Evolutionary conservation across 805 yeast species (phyloP).

Genomic region (Tanozyma kutaoensis): DNA sequence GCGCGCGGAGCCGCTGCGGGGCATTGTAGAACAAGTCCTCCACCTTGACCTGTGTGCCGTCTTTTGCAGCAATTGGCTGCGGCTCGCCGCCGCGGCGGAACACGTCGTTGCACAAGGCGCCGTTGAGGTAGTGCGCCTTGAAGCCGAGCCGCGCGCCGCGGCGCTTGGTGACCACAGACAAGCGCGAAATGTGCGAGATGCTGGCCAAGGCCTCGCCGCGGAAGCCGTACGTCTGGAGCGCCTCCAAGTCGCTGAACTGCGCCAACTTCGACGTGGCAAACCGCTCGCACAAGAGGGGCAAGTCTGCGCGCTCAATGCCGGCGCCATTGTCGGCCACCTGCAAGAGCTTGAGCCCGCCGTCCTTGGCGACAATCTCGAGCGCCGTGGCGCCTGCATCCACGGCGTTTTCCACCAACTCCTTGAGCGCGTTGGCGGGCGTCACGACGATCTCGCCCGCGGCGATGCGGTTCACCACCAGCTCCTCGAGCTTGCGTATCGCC

Average conservation of each 20-base stretch:
- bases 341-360: conserved; percentile 79
- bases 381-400: conserved; percentile 72
- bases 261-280: conserved; percentile 82
- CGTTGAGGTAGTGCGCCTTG: conserved; percentile 55
- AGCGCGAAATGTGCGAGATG: conserved; percentile 78
- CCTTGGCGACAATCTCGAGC: conserved; percentile 73
- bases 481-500: too few relatives aligned
- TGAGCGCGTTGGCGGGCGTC: conserved; percentile 88
- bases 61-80: conserved; percentile 70
- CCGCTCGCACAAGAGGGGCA: conserved; percentile 73
- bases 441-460: conserved; percentile 97
- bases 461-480: conserved; percentile 69
- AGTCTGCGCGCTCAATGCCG: conserved; percentile 66
- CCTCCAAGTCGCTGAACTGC: conserved; percentile 60
- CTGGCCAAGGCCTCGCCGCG: conserved; percentile 95
- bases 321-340: conserved; percentile 84
- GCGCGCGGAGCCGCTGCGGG: conserved; percentile 61
- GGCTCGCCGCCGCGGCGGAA: conserved; percentile 33
- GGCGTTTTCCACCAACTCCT: conserved; percentile 85
- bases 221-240: conserved; percentile 78
- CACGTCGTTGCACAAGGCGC: conserved; percentile 36
- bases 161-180: conserved; percentile 70
- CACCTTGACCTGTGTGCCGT: conserved; percentile 74
- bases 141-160: conserved; percentile 51
- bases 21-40: conserved; percentile 86